Conservation (phyloP, 345 rosid genomes). For the Eucalyptus marginata region DNA sequence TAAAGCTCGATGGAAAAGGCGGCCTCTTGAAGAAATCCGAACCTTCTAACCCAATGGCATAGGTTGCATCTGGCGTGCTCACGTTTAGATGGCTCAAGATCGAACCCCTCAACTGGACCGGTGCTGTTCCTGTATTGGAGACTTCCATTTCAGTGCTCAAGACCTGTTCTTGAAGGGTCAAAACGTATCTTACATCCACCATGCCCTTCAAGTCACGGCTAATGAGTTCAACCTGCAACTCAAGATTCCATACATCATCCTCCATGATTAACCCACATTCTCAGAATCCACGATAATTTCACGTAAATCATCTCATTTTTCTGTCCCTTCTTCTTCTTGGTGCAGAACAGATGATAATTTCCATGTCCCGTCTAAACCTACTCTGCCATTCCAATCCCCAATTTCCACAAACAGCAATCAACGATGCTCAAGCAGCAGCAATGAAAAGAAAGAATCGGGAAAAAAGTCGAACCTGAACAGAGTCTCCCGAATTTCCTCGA, state of each 20-base stretch:
- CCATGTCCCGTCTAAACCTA: not conserved
- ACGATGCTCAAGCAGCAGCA: not conserved
- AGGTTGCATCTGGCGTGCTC: conserved; percentile 84
- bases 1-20: conserved; percentile 18
- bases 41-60: conserved; percentile 59
- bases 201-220: conserved; percentile 25
- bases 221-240: conserved; percentile 50
- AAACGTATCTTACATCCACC: conserved; percentile 42
- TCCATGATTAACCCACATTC: not conserved
- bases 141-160: conserved; percentile 48
- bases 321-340: not conserved
- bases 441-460: not conserved
- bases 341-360: not conserved
- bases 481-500: conserved; percentile 44
- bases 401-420: not conserved
- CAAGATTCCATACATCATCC: not conserved
- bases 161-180: conserved; percentile 34
- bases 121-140: conserved; percentile 28
- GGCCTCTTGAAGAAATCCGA: conserved; percentile 38
- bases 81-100: conserved; percentile 62
- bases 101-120: conserved; percentile 32
- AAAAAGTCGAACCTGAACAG: conserved; percentile 23
- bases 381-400: not conserved
- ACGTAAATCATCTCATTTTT: not conserved
- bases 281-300: not conserved